These are phyloP conservation scores for Penicillium turbatum DNA, from an alignment of 495 filamentous ascomycete species.

Conservation along the genomic window DNA sequence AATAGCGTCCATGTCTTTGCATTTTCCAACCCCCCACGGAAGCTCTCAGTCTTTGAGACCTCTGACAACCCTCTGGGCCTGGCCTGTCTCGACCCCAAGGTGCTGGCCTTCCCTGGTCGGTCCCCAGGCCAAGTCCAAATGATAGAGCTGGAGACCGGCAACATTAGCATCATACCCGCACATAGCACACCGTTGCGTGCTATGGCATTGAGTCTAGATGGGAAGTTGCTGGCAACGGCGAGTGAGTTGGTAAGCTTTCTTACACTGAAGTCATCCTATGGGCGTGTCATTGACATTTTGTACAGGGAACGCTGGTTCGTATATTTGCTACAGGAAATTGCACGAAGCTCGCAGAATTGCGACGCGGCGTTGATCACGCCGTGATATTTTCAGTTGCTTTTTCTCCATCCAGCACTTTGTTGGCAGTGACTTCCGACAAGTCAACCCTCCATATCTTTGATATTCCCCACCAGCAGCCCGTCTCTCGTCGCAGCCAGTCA, in stretches of 20 bases:
- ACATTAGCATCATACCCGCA: slow-evolving; percentile 91
- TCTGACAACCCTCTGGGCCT: slow-evolving; percentile 81
- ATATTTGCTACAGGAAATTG: slow-evolving; percentile 75
- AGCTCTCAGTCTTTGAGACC: slow-evolving; percentile 75
- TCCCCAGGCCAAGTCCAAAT: slow-evolving; percentile 89
- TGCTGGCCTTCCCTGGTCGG: slow-evolving; percentile 77
- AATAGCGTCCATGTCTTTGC: slow-evolving; percentile 83
- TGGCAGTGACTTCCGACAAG: slow-evolving; percentile 97
- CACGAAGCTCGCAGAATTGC: slow-evolving; percentile 73
- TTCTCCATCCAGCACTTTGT: slow-evolving; percentile 67
- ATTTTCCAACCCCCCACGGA: slow-evolving; percentile 70
- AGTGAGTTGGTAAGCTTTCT: slow-evolving; percentile 65
- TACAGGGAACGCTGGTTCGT: slow-evolving; percentile 79
- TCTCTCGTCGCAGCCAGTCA: slow-evolving; percentile 31
- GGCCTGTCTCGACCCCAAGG: slow-evolving; percentile 67
- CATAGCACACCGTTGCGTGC: slow-evolving; percentile 75
- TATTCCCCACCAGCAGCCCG: slow-evolving; percentile 45
- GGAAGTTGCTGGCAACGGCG: slow-evolving; percentile 80
- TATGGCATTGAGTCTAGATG: slow-evolving; percentile 75
- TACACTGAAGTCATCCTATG: not conserved
- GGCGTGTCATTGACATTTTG: slow-evolving; percentile 6
- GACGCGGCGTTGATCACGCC: slow-evolving; percentile 84
- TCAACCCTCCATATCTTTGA: slow-evolving; percentile 93
- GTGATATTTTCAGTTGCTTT: slow-evolving; percentile 83
- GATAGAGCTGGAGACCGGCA: slow-evolving; percentile 73